Percentiles rank a stretch among this genome's conserved stretches.
These are phyloP conservation scores for Nidula niveotomentosa DNA, from an alignment of 1,284 basidiomycete genomes.

Conservation along the genomic window DNA sequence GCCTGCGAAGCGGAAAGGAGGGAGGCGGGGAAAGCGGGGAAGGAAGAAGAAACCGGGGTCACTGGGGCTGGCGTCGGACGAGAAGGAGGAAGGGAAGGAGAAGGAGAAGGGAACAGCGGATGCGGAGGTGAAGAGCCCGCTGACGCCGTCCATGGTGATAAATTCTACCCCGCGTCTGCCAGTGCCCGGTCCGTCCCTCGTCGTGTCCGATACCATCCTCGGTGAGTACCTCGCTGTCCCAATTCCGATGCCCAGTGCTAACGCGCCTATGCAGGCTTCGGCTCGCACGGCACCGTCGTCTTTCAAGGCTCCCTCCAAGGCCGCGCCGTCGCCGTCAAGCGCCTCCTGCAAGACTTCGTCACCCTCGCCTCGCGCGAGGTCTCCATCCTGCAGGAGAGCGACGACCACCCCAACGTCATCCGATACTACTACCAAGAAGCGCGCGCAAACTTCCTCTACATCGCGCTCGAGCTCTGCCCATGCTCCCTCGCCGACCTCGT, in stretches of 20 bases:
- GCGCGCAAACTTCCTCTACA: constrained; percentile 92
- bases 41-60: constrained; percentile 42
- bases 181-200: constrained; percentile 34
- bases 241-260: neutral
- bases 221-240: constrained; percentile 44
- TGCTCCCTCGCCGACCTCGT: constrained; percentile 93
- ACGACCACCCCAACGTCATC: constrained; percentile 98
- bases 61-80: constrained; percentile 18
- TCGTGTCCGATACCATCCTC: constrained; percentile 78
- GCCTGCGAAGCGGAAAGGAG: constrained; percentile 11
- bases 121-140: constrained; percentile 5
- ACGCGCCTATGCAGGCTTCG: constrained; percentile 67
- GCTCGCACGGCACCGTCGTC: constrained; percentile 96
- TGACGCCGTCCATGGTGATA: constrained; percentile 27
- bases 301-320: constrained; percentile 94
- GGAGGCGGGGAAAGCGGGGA: constrained; percentile 34
- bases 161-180: constrained; percentile 17
- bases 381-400: constrained; percentile 91
- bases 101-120: constrained; percentile 9
- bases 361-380: constrained; percentile 95
- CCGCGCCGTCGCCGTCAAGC: constrained; percentile 95
- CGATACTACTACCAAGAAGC: constrained; percentile 98
- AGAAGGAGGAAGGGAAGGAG: constrained; percentile 25
- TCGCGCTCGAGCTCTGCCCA: constrained; percentile 95
- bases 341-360: constrained; percentile 93